Evolutionary conservation across 129 eudicot genomes (phyloP), one percentile per base, ranked within the genome.

Genomic region (Artemisia argyi): DNA sequence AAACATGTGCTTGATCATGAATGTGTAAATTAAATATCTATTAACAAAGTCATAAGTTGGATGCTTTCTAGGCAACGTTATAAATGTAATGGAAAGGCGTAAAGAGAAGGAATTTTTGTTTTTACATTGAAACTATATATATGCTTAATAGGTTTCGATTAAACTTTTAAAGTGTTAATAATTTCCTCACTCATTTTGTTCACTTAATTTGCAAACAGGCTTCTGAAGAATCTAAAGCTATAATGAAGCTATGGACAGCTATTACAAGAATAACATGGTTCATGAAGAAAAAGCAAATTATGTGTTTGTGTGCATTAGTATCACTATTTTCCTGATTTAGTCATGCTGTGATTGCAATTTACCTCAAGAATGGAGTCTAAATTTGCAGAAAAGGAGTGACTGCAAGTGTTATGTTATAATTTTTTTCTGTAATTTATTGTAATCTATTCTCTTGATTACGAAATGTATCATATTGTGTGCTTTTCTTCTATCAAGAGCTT

Each of bases 141-240:
- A 39, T 39, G 46, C 46, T 39, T 39, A 39, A 39, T 39, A 39
- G 2, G 46, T 39, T 39, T 39, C 46, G 11, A 1, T 39, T 39
- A 7, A 39, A 39, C 46, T 39, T 39, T 7, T 39, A 7, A 39
- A 39, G 46, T 39, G 10, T 39, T 39, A 39, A 39, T 42, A 26
- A n/a, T n/a, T 59, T 77, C 46, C 64, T 73, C 47, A 69, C 72
- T 47, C 61, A 53, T 17, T 15, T 73, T 39, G 46, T 39, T 39
- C 46, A 39, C 22, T 30, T 53, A 28, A 69, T 52, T 28, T 57
- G 61, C 69, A 71, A 47, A 80, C 90, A 88, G 95, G 90, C 74
- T 83, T 78, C 66, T 88, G 83, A 85, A 85, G 88, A 88, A 88
- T 78, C 86, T 88, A 51, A 85, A 81, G 82, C 71, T 88, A 71